Conservation (phyloP, 805 yeast genomes). For the Candida jianshihensis region DNA sequence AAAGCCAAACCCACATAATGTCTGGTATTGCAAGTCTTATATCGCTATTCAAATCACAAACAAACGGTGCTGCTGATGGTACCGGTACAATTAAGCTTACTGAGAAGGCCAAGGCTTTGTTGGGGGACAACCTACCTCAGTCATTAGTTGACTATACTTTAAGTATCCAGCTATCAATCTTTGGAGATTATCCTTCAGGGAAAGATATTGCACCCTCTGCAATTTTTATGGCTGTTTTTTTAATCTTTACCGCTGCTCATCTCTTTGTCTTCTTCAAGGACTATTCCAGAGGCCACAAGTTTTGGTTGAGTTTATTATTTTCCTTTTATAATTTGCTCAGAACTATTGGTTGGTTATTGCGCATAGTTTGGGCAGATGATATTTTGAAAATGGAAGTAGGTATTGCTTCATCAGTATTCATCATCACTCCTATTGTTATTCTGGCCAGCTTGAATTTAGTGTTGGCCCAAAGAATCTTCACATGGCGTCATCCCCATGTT, state of each 20-base stretch:
- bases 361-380: conserved; percentile 55
- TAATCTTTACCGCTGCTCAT: conserved; percentile 41
- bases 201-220: conserved; percentile 56
- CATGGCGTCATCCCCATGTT: conserved; percentile 71
- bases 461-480: conserved; percentile 65
- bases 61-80: conserved; percentile 41
- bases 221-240: conserved; percentile 47
- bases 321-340: conserved; percentile 46
- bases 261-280: conserved; percentile 40
- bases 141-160: conserved; percentile 30
- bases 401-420: conserved; percentile 48
- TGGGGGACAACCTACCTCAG: conserved; percentile 35
- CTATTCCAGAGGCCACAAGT: conserved; percentile 49
- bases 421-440: conserved; percentile 51
- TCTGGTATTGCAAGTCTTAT: conserved; percentile 1
- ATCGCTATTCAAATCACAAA: conserved; percentile 15
- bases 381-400: conserved; percentile 41
- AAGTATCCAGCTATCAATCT: conserved; percentile 39
- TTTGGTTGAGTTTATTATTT: conserved; percentile 48
- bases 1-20: no score
- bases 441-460: conserved; percentile 55
- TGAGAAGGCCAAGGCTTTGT: conserved; percentile 25
- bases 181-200: conserved; percentile 55
- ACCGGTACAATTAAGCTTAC: conserved; percentile 38
- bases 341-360: conserved; percentile 50